phyloP scores from a whole-genome alignment of 805 yeast species.

The Metschnikowia chrysomelidarum region DNA sequence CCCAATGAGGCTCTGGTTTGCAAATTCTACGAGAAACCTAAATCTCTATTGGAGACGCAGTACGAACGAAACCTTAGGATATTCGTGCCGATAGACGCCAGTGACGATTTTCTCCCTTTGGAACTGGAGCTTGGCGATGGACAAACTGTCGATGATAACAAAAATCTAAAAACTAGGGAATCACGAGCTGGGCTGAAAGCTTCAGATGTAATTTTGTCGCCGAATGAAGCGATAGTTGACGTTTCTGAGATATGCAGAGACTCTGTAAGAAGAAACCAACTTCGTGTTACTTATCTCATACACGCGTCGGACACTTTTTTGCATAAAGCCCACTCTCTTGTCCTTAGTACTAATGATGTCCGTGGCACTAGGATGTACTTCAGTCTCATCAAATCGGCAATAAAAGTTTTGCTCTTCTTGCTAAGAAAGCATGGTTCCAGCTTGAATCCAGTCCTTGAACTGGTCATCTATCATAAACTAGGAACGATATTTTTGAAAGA shows the following conservation, averaged over 20 bases:
- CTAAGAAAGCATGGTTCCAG: constrained; percentile 26
- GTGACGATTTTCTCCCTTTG: constrained; percentile 15
- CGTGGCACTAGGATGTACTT: constrained; percentile 14
- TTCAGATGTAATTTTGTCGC: not conserved
- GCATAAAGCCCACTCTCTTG: constrained; percentile 14
- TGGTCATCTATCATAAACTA: constrained; percentile 32
- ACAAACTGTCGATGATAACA: not conserved
- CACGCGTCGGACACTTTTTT: constrained; percentile 13
- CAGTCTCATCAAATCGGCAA: constrained; percentile 13
- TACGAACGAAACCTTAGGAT: constrained; percentile 15
- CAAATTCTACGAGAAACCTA: constrained; percentile 15
- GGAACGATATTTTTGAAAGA: constrained; percentile 40
- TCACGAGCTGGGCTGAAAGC: not conserved
- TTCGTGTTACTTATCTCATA: constrained; percentile 13
- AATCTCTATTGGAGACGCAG: constrained; percentile 17
- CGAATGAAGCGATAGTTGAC: not conserved
- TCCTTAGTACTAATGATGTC: constrained; percentile 13
- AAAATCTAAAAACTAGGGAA: not conserved
- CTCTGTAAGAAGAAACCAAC: constrained; percentile 2
- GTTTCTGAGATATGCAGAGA: constrained; percentile 3
- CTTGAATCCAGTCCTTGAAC: constrained; percentile 32
- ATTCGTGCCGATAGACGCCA: constrained; percentile 11
- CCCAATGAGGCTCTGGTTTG: constrained; percentile 6
- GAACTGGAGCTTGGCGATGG: constrained; percentile 11
- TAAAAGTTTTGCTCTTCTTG: constrained; percentile 19